These are phyloP conservation scores for Phoma sp. DNA, from an alignment of 2,329 filamentous ascomycete genomes.

Conservation along the genomic window DNA sequence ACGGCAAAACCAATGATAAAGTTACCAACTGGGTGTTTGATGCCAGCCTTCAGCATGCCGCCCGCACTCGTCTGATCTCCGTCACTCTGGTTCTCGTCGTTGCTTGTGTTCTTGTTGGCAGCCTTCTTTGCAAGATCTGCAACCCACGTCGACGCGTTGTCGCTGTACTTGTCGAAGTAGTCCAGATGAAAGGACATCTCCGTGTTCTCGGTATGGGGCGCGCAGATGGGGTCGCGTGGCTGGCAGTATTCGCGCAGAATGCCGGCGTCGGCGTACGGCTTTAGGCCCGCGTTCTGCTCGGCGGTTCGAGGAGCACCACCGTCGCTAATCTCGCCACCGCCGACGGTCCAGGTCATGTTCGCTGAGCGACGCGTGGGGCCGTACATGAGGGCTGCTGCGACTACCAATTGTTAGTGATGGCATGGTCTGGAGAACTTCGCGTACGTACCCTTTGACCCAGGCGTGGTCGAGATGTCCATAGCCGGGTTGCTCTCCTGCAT, in stretches of 20 bases:
- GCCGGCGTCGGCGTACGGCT: constrained; percentile 44
- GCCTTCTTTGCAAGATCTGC: constrained; percentile 28
- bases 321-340: constrained; percentile 31
- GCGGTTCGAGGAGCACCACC: constrained; percentile 31
- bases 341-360: constrained; percentile 32
- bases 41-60: constrained; percentile 29
- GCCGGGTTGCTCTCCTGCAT: constrained; percentile 29
- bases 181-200: constrained; percentile 65
- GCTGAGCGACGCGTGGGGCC: constrained; percentile 36
- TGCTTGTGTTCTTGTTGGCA: constrained; percentile 13
- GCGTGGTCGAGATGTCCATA: constrained; percentile 29
- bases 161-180: constrained; percentile 55
- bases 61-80: constrained; percentile 24
- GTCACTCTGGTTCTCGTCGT: constrained; percentile 12
- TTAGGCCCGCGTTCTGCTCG: constrained; percentile 29
- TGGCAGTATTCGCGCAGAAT: constrained; percentile 71
- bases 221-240: constrained; percentile 68
- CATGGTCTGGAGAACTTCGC: too few relatives aligned
- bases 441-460: constrained; percentile 30
- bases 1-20: constrained; percentile 28
- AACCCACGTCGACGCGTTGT: constrained; percentile 35
- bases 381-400: constrained; percentile 33
- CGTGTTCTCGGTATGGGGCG: constrained; percentile 54
- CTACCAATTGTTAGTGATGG: constrained; percentile 21
- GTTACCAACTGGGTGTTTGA: constrained; percentile 32